Conservation (phyloP, 2,329 filamentous ascomycete genomes). For the Cyphellophora europaea region DNA sequence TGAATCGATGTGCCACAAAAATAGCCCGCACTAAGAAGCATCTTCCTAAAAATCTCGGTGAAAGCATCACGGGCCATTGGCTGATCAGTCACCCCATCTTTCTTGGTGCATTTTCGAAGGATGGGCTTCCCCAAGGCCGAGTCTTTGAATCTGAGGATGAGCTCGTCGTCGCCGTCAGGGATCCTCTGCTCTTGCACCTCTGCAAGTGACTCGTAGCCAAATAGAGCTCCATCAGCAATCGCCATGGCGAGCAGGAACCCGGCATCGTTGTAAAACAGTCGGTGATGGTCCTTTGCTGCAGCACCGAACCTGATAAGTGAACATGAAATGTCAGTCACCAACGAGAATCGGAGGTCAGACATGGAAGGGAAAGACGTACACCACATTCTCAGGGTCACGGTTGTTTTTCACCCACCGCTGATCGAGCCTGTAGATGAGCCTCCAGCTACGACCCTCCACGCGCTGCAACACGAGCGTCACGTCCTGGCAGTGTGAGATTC, state of each 20-base stretch:
- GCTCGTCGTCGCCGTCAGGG: conserved; percentile 5
- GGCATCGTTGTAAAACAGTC: conserved; percentile 9
- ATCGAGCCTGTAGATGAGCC: conserved; percentile 10
- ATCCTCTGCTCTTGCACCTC: conserved; percentile 8
- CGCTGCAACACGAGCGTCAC: conserved; percentile 8
- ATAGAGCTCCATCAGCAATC: conserved; percentile 8
- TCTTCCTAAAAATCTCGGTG: conserved; percentile 6
- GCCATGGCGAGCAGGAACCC: conserved; percentile 8
- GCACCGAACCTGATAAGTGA: too few relatives aligned
- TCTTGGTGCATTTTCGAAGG: conserved; percentile 10
- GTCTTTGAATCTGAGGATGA: conserved; percentile 5
- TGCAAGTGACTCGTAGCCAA: conserved; percentile 6
- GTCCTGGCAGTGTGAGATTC: too few relatives aligned
- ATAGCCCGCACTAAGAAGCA: conserved; percentile 10
- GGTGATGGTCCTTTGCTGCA: conserved; percentile 4
- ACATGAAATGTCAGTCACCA: too few relatives aligned
- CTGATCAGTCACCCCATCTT: conserved; percentile 8
- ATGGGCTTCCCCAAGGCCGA: conserved; percentile 5
- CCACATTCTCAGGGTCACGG: conserved; percentile 9
- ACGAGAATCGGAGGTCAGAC: too few relatives aligned
- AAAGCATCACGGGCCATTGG: conserved; percentile 10
- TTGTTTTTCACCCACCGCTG: conserved; percentile 14
- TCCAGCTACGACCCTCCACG: conserved; percentile 6
- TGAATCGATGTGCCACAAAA: conserved; percentile 7
- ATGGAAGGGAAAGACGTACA: too few relatives aligned